Conservation (phyloP, 1,284 basidiomycete species). For the Moesziomyces parantarcticus region DNA sequence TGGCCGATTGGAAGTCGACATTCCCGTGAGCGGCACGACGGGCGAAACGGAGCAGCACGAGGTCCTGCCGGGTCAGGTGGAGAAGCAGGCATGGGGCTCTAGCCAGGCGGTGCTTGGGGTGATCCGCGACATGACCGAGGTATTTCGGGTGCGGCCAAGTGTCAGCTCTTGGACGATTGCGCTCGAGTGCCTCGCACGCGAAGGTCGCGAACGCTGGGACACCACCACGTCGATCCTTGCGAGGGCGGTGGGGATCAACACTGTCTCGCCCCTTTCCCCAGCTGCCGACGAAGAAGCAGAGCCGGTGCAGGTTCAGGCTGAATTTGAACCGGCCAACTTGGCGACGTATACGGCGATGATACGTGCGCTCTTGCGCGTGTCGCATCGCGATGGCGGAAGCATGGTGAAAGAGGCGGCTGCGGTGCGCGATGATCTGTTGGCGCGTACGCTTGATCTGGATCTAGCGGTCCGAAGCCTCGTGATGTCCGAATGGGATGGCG, state of each 20-base stretch:
- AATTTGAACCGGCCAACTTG: conserved; percentile 25
- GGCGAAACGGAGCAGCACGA: not conserved
- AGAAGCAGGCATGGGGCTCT: conserved; percentile 25
- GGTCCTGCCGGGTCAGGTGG: no score
- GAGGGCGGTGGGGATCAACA: conserved; percentile 32
- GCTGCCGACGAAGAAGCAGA: not conserved
- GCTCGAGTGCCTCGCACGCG: conserved; percentile 35
- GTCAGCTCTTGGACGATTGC: conserved; percentile 45
- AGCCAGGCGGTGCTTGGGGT: conserved; percentile 25
- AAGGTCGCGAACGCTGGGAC: conserved; percentile 24
- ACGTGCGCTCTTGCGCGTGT: conserved; percentile 18
- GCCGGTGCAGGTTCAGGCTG: not conserved
- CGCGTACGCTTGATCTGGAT: conserved; percentile 26
- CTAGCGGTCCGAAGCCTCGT: not conserved
- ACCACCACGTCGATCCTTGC: conserved; percentile 18
- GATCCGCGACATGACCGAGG: conserved; percentile 40
- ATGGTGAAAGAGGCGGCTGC: conserved; percentile 23
- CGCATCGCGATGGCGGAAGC: conserved; percentile 15
- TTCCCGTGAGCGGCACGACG: not conserved
- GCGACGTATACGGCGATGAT: conserved; percentile 44
- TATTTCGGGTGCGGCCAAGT: conserved; percentile 18
- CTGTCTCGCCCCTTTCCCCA: conserved; percentile 2
- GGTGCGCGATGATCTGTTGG: conserved; percentile 39
- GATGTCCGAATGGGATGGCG: conserved; percentile 5
- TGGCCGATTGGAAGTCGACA: conserved; percentile 18